Evolutionary conservation across 495 filamentous ascomycete species (phyloP).

Genomic region (Tuber magnatum): DNA sequence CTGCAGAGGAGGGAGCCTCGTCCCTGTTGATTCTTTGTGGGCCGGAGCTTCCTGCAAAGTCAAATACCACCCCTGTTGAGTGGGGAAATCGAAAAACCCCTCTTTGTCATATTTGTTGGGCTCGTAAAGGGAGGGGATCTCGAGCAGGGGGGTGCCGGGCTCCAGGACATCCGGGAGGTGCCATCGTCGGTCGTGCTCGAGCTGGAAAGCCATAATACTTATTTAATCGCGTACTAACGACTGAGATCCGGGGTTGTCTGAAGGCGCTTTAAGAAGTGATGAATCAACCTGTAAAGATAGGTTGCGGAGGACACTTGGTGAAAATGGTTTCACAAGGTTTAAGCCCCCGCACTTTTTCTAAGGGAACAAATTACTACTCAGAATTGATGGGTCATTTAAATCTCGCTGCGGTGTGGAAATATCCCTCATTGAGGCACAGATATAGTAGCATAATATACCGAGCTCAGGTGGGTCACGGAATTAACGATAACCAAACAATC

Average conservation of each 20-base stretch:
- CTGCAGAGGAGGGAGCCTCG: neutral
- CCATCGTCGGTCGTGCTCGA: neutral
- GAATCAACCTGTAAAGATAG: neutral
- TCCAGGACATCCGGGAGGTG: conserved; percentile 3
- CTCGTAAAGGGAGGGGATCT: conserved; percentile 9
- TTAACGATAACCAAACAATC: neutral
- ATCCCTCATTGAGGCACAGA: neutral
- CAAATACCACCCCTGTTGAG: neutral
- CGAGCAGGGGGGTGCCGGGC: conserved; percentile 1
- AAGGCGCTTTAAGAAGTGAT: neutral
- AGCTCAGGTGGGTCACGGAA: neutral
- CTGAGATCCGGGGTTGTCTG: neutral
- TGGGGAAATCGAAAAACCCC: conserved; percentile 8
- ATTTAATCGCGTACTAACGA: neutral
- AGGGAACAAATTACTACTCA: neutral
- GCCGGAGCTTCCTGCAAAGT: neutral
- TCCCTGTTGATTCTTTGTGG: neutral
- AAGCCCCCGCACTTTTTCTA: neutral
- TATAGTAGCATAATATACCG: neutral
- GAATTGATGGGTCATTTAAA: neutral
- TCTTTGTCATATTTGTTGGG: conserved; percentile 6
- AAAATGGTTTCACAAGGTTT: neutral
- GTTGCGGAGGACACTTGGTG: neutral
- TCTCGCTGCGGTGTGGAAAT: neutral
- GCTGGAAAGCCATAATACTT: neutral